Evolutionary conservation across 2,329 filamentous ascomycete genomes (phyloP).

Genomic region (Cercospora janseana): DNA sequence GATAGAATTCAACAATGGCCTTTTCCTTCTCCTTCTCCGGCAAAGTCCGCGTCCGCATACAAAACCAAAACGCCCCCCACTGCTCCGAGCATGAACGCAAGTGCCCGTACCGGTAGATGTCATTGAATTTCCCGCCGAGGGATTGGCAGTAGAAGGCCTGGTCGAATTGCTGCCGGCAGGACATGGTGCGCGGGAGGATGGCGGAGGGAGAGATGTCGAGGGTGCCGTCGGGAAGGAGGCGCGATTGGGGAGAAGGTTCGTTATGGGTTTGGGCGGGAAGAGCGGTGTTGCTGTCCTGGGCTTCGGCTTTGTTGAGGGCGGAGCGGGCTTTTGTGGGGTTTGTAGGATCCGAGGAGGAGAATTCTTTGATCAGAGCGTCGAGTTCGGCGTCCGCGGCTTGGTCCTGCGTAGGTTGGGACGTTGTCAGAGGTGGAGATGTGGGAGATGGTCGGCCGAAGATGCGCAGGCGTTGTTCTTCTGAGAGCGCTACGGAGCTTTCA

Average conservation of each 20-base stretch:
- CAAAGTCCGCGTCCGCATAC: slow-evolving; percentile 77
- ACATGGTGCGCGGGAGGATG: slow-evolving; percentile 77
- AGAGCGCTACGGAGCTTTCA: slow-evolving; percentile 25
- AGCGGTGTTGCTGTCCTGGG: slow-evolving; percentile 10
- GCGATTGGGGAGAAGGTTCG: slow-evolving; percentile 21
- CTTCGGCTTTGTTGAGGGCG: slow-evolving; percentile 26
- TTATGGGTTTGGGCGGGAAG: slow-evolving; percentile 15
- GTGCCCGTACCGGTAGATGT: slow-evolving; percentile 81
- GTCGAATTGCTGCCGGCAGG: slow-evolving; percentile 88
- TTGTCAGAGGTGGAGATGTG: slow-evolving; percentile 23
- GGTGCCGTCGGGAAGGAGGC: slow-evolving; percentile 31
- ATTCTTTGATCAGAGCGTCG: slow-evolving; percentile 52
- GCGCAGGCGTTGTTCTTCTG: slow-evolving; percentile 33
- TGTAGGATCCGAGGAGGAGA: slow-evolving; percentile 35
- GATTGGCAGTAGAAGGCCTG: slow-evolving; percentile 91
- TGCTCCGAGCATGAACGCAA: slow-evolving; percentile 76
- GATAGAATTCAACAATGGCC: slow-evolving; percentile 55
- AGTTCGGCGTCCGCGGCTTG: slow-evolving; percentile 56
- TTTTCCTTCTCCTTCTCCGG: slow-evolving; percentile 58
- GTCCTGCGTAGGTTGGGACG: slow-evolving; percentile 37
- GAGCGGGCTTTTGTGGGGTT: slow-evolving; percentile 18
- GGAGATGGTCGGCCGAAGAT: slow-evolving; percentile 32
- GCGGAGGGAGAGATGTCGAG: slow-evolving; percentile 55
- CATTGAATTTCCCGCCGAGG: slow-evolving; percentile 84
- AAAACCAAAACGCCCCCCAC: slow-evolving; percentile 96